phyloP scores from a whole-genome alignment of 176 grass and related monocot genomes.

The Oryza officinalis region DNA sequence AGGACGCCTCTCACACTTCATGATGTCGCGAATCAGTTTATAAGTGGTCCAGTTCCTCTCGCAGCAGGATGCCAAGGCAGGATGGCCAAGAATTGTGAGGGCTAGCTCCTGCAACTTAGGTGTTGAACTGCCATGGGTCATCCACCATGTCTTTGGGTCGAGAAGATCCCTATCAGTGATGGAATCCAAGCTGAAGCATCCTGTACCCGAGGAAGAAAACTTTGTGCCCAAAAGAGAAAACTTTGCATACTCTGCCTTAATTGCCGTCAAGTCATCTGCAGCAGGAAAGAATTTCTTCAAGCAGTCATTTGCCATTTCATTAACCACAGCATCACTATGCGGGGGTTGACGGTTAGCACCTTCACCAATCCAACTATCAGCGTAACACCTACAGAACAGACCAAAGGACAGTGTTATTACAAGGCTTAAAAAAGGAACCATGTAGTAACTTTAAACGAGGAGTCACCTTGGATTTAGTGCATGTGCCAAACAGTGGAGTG shows the following conservation, averaged over 20 bases:
- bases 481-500: background rate
- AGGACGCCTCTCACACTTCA: background rate
- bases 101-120: too few relatives aligned
- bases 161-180: background rate
- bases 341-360: background rate
- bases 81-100: too few relatives aligned
- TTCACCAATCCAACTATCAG: background rate
- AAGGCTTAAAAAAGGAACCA: background rate
- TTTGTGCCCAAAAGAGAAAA: too few relatives aligned
- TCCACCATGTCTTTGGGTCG: too few relatives aligned
- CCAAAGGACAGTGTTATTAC: background rate
- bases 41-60: slow-evolving; percentile 19
- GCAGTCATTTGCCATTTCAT: background rate
- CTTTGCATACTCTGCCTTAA: background rate
- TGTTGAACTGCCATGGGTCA: too few relatives aligned
- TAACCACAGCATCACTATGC: background rate
- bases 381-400: background rate
- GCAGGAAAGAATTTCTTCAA: background rate
- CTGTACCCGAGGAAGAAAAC: background rate
- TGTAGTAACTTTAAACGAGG: background rate
- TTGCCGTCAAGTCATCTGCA: background rate
- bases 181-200: background rate
- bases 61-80: background rate
- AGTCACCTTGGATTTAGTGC: slow-evolving; percentile 15
- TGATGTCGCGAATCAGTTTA: background rate